These are phyloP conservation scores for Physocladia obscura DNA, from an alignment of 192 early-diverging fungal genomes.

Conservation along the genomic window DNA sequence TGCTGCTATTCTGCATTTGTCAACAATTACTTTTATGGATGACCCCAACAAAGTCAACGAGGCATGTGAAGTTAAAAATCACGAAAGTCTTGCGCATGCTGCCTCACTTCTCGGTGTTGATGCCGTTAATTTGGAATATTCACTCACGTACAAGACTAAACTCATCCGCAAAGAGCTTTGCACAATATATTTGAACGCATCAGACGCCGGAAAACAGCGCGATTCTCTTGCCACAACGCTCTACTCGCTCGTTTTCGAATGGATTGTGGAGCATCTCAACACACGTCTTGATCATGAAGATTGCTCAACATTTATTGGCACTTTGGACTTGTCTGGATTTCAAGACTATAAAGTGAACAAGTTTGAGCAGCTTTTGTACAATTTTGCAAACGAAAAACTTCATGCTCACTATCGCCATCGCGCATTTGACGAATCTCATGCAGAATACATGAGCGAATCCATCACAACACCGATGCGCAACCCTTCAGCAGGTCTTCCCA, in stretches of 20 bases:
- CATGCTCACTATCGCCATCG: constrained; percentile 60
- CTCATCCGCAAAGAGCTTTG: constrained; percentile 81
- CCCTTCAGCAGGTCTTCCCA: constrained; percentile 47
- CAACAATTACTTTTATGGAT: constrained; percentile 82
- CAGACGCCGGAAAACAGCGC: constrained; percentile 74
- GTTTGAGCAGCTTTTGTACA: constrained; percentile 51
- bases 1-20: constrained; percentile 87
- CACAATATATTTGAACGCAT: constrained; percentile 83
- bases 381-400: constrained; percentile 59
- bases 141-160: constrained; percentile 80
- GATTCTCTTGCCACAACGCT: constrained; percentile 79
- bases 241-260: constrained; percentile 85
- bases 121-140: constrained; percentile 63
- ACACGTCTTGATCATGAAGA: constrained; percentile 71
- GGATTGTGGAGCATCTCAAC: constrained; percentile 93
- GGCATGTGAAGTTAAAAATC: constrained; percentile 73
- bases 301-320: constrained; percentile 80
- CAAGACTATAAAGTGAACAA: constrained; percentile 40
- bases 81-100: constrained; percentile 66
- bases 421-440: constrained; percentile 58
- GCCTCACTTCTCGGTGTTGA: constrained; percentile 81
- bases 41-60: constrained; percentile 67
- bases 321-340: constrained; percentile 78
- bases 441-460: constrained; percentile 53
- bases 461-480: constrained; percentile 46